Base-by-base conservation (phyloP, 495 filamentous ascomycete genomes). In the Podospora bellae-mahoneyi region DNA sequence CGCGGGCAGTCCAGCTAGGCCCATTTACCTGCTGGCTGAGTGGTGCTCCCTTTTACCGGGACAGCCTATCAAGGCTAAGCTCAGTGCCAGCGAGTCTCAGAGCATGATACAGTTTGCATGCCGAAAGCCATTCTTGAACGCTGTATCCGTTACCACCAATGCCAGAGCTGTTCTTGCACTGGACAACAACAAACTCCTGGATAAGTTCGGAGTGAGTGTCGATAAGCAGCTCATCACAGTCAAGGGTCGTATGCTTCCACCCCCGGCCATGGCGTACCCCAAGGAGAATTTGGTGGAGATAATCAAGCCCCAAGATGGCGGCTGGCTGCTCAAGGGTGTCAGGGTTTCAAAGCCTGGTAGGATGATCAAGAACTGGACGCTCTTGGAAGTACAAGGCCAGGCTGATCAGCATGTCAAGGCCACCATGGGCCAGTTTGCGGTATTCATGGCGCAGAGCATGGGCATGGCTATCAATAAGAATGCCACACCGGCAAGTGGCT, bases 21-120 rank as follows among this genome's bases (percentile, higher is more conserved):
- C 92, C 0, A 80, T 79, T 23, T 94, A 90, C 69, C 71, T 92
- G 59, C 88, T 92, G 0, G 82, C 87, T 1, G 91, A 96, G 69
- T 77, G 89, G 5, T 88, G 89, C 71, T 72, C 72, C 2, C 84
- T 96, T 7, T 69, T 88, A 4, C 84, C 86, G 7, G 92, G 92
- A 0, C 92, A 97, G 73, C 71, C 85, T 10, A 75, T 88, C 16
- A 80, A 81, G 66, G 72, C 79, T 1, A 87, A 88, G 74, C 81
- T 92, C 26, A 75, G 72, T 16, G 76, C 81, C 0, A 74, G 78
- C 0, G 91, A 92, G 71, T 90, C 88, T 0, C 75, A 81, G 0
- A 62, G 75, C 0, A 94, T 94, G 90, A 83, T 92, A 23, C 73
- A 72, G 2, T 91, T 93, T 74, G 88, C 92, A 1, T 90, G 89